A percentile compares a stretch with the other conserved stretches of the same genome.
phyloP scores from a whole-genome alignment of 805 yeast genomes.

The Candida mattraensis region DNA sequence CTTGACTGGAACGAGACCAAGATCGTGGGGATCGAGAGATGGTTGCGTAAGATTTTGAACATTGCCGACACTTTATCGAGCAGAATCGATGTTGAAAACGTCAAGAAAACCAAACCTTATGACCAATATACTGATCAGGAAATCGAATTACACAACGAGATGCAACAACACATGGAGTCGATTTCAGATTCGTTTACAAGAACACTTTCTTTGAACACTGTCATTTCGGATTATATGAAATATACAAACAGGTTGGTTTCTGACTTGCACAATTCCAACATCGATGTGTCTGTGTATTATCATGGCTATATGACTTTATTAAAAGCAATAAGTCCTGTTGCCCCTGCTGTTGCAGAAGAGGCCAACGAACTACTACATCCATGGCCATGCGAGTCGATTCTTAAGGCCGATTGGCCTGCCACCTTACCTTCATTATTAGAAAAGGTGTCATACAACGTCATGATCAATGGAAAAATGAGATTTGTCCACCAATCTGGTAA shows the following conservation, averaged over 20 bases:
- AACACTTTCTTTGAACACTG: slow-evolving; percentile 72
- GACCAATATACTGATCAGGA: slow-evolving; percentile 42
- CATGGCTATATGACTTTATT: slow-evolving; percentile 54
- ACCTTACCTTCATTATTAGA: slow-evolving; percentile 39
- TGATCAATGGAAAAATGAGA: slow-evolving; percentile 72
- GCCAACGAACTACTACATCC: slow-evolving; percentile 56
- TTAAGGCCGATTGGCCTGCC: slow-evolving; percentile 66
- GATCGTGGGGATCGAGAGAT: slow-evolving; percentile 83
- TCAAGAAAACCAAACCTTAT: slow-evolving; percentile 17
- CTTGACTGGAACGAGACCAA: slow-evolving; percentile 89
- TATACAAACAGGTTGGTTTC: slow-evolving; percentile 52
- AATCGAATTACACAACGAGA: slow-evolving; percentile 54
- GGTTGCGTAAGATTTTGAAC: slow-evolving; percentile 64
- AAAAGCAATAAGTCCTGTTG: slow-evolving; percentile 71
- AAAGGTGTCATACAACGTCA: slow-evolving; percentile 49
- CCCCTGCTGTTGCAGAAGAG: slow-evolving; percentile 83
- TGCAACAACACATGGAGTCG: slow-evolving; percentile 45
- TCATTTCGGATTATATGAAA: slow-evolving; percentile 89
- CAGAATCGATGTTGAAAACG: slow-evolving; percentile 7
- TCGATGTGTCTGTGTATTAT: slow-evolving; percentile 43
- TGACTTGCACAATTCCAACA: slow-evolving; percentile 37
- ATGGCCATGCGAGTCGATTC: slow-evolving; percentile 40
- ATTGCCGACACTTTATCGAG: slow-evolving; percentile 26
- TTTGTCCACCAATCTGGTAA: slow-evolving; percentile 38
- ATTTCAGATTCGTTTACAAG: slow-evolving; percentile 61